These are phyloP conservation scores for Aspergillus sp. DNA, from an alignment of 2,329 filamentous ascomycete genomes.

Conservation along the genomic window DNA sequence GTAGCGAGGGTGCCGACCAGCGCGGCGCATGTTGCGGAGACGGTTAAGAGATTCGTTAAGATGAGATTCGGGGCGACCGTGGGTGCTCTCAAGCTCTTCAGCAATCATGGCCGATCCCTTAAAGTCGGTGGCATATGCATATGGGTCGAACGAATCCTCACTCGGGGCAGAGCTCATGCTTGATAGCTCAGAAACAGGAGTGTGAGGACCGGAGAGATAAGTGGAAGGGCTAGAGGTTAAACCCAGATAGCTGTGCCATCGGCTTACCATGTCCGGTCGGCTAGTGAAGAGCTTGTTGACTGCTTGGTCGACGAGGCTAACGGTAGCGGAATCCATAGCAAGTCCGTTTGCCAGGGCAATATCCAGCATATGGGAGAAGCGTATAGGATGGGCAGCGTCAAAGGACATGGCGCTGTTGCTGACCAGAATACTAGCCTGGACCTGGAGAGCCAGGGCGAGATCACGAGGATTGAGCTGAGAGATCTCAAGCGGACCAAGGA, in stretches of 20 bases:
- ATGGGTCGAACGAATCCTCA: slow-evolving; percentile 88
- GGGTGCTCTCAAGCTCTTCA: slow-evolving; percentile 81
- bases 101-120: slow-evolving; percentile 90
- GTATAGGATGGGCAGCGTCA: slow-evolving; percentile 62
- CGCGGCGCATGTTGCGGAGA: slow-evolving; percentile 90
- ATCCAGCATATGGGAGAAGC: slow-evolving; percentile 66
- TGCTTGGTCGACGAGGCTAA: slow-evolving; percentile 62
- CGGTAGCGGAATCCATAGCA: slow-evolving; percentile 60
- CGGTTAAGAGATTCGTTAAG: slow-evolving; percentile 80
- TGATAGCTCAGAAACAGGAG: slow-evolving; percentile 51
- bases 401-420: slow-evolving; percentile 45
- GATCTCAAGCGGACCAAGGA: slow-evolving; percentile 63
- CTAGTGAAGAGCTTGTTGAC: slow-evolving; percentile 56
- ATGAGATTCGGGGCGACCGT: slow-evolving; percentile 72
- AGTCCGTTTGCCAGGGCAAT: slow-evolving; percentile 58
- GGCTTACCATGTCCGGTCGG: slow-evolving; percentile 52
- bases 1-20: slow-evolving; percentile 89
- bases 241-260: slow-evolving; percentile 62
- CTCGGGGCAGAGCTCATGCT: slow-evolving; percentile 63
- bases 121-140: slow-evolving; percentile 87
- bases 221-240: slow-evolving; percentile 52
- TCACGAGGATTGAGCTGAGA: slow-evolving; percentile 56
- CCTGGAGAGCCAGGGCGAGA: slow-evolving; percentile 64
- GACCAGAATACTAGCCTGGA: slow-evolving; percentile 58
- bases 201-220: slow-evolving; percentile 46